Conservation (phyloP, 2,329 filamentous ascomycete genomes). For the Beauveria pseudobassiana region DNA sequence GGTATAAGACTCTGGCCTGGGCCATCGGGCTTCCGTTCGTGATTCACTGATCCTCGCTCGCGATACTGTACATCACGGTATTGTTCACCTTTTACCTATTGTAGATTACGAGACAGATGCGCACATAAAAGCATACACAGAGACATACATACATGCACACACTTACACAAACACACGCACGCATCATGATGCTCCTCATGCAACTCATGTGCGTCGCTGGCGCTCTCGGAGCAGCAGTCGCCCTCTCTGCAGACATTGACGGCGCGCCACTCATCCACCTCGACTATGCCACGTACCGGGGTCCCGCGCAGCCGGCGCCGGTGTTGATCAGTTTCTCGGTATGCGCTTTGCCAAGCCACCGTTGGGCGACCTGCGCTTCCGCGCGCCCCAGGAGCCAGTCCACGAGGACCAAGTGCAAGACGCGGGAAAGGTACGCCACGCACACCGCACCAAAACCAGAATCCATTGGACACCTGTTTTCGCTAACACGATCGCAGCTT, state of each 20-base stretch:
- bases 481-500: constrained; percentile 26
- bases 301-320: constrained; percentile 26
- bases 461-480: not conserved
- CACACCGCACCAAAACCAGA: not conserved
- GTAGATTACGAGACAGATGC: not conserved
- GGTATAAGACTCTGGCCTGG: not conserved
- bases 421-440: constrained; percentile 25
- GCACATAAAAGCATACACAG: not conserved
- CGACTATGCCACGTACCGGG: constrained; percentile 38
- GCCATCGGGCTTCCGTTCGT: not conserved
- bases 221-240: not conserved
- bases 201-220: not conserved
- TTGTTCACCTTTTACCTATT: not conserved
- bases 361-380: constrained; percentile 41
- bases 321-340: constrained; percentile 39
- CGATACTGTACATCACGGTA: not conserved
- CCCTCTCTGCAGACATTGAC: not conserved
- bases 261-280: constrained; percentile 26
- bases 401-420: constrained; percentile 25
- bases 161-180: not conserved
- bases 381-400: constrained; percentile 38
- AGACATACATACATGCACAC: not conserved
- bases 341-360: constrained; percentile 47
- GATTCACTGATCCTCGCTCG: not conserved
- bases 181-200: not conserved